Evolutionary conservation across 2,329 filamentous ascomycete genomes (phyloP), one percentile per base, ranked within the genome.

Genomic region (Neofusicoccum kwambonambiense): DNA sequence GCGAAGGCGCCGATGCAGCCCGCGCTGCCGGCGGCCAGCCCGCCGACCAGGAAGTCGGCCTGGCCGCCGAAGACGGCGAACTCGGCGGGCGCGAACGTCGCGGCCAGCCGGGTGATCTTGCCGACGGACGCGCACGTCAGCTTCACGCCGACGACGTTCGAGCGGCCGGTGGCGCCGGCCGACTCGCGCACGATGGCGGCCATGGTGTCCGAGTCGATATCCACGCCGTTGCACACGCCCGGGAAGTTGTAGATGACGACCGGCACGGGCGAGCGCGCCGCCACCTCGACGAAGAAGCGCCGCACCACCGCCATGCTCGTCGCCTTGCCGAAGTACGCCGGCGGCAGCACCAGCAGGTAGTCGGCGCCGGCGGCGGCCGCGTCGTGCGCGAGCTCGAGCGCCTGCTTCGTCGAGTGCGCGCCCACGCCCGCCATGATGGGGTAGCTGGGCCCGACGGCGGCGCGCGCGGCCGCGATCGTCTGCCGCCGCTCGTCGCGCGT

Each of bases 221-320:
- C 54, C 15, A 58, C 54, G 3, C 89, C 89, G 12, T 87, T 84
- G 22, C 84, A 87, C 4, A 89, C 88, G 4, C 82, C 87, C 1
- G 89, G 89, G 79, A 88, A 91, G 76, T 91, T 91, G 81, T 91
- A 91, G 65, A 92, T 86, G 41, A 91, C 76, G 27, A 91, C 79
- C 0, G 89, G 89, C 0, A 91, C 72, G 0, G 85, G 83, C 17
- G 83, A 86, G 1, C 82, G 82, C 58, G 83, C 80, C 2, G 89
- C 89, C 3, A 90, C 75, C 41, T 80, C 75, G 57, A 75, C 70
- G 68, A 78, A 82, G 67, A 81, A 82, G 5, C 68, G 70, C 66
- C 73, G 70, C 4, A 82, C 73, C 3, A 81, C 79, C 13, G 71
- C 70, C 51, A 74, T 71, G 0, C 77, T 79, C 4, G 79, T 81